Conservation (phyloP, 352 stramenopile species). For the Thalassiosira mediterranea region DNA sequence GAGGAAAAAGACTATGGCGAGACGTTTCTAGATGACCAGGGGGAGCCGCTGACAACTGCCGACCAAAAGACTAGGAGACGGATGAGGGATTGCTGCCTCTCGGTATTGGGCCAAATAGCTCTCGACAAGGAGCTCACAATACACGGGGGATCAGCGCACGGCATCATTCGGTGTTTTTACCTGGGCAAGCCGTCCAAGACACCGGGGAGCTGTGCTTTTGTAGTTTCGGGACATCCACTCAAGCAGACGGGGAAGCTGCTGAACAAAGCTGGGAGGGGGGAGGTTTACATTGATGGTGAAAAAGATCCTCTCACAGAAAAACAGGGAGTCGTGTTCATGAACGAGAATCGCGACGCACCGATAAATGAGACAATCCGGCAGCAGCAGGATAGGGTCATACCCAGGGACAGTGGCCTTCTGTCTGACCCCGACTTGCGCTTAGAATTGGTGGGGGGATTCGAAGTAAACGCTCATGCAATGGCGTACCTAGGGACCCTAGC, state of each 20-base stretch:
- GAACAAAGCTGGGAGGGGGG: conserved; percentile 49
- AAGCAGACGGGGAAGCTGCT: conserved; percentile 53
- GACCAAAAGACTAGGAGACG: conserved; percentile 43
- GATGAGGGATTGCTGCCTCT: conserved; percentile 51
- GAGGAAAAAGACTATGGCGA: conserved; percentile 54
- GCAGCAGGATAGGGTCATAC: conserved; percentile 28
- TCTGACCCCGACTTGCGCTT: conserved; percentile 28
- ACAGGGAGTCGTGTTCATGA: conserved; percentile 35
- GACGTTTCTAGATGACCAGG: conserved; percentile 29
- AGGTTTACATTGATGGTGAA: conserved; percentile 50
- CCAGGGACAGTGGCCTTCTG: conserved; percentile 34
- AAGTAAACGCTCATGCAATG: conserved; percentile 48
- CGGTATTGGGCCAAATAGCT: conserved; percentile 56
- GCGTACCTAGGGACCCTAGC: conserved; percentile 55
- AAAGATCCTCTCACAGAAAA: conserved; percentile 47
- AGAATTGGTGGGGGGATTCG: conserved; percentile 46
- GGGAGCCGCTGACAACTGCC: conserved; percentile 15
- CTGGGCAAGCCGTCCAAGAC: conserved; percentile 45
- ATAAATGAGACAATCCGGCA: conserved; percentile 1
- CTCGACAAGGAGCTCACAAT: conserved; percentile 58
- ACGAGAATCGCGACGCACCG: conserved; percentile 2
- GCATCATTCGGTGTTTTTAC: conserved; percentile 61
- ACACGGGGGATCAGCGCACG: conserved; percentile 47
- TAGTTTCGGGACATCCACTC: conserved; percentile 57
- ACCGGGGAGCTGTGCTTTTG: conserved; percentile 55